A percentile compares a stretch with the other conserved stretches of the same genome.
phyloP scores from a whole-genome alignment of 1,284 basidiomycete genomes.

The Boletus sp. region DNA sequence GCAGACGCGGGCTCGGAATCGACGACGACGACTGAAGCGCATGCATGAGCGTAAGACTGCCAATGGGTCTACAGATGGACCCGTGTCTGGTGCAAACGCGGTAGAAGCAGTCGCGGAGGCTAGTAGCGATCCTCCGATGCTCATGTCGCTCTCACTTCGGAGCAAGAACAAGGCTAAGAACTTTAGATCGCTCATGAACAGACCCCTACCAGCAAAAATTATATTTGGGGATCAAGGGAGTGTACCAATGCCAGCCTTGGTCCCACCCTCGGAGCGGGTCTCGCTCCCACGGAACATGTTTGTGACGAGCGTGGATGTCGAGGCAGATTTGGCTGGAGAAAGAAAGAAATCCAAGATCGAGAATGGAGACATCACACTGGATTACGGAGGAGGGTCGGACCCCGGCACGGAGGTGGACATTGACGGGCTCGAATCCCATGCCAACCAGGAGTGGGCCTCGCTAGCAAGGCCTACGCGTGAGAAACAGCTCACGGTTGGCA shows the following conservation, averaged over 20 bases:
- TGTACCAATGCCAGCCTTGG: slow-evolving; percentile 41
- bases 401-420: slow-evolving; percentile 2
- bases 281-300: slow-evolving; percentile 37
- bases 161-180: slow-evolving; percentile 78
- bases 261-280: slow-evolving; percentile 57
- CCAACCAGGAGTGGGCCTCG: slow-evolving; percentile 20
- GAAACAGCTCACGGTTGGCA: slow-evolving; percentile 1
- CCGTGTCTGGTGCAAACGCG: slow-evolving; percentile 42
- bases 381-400: slow-evolving; percentile 11
- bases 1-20: slow-evolving; percentile 67
- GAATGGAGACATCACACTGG: neutral
- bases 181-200: slow-evolving; percentile 57
- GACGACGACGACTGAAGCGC: slow-evolving; percentile 59
- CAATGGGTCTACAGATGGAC: slow-evolving; percentile 7
- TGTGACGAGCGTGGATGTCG: slow-evolving; percentile 42
- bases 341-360: slow-evolving; percentile 21
- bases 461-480: slow-evolving; percentile 17
- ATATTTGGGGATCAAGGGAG: slow-evolving; percentile 48
- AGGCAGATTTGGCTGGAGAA: no score
- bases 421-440: slow-evolving; percentile 18
- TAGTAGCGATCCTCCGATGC: neutral
- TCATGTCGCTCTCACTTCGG: slow-evolving; percentile 50
- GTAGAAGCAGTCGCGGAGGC: slow-evolving; percentile 18
- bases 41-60: slow-evolving; percentile 37
- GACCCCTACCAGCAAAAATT: slow-evolving; percentile 57